Base-by-base conservation (phyloP, 2,329 filamentous ascomycete species). In the Claviceps sp. region DNA sequence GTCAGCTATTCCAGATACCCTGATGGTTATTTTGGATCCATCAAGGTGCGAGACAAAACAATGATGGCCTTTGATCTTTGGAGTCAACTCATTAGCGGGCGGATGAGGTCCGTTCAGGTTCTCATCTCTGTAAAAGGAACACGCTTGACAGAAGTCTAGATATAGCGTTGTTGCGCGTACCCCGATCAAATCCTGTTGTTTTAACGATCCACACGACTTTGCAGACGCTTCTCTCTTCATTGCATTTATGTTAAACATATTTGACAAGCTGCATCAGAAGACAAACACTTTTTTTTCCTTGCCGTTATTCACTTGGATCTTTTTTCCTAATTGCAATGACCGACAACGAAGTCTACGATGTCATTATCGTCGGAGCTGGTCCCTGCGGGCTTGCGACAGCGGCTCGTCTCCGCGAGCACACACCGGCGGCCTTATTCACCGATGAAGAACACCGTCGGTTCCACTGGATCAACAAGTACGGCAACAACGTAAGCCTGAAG, bases 381-480 rank as follows among this genome's bases (percentile, higher is more conserved):
- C 85, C 86, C 4, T 85, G 81, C 56, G 85, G 86, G 4, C 79
- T 91, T 3, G 85, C 84, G 5, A 78, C 85, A 5, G 85, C 87
- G 8, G 80, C 85, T 1, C 77, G 86, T 4, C 74, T 91, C 1
- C 76, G 78, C 43, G 86, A 91, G 65, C 73, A 76, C 51, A 85
- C 84, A 0, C 86, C 86, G 0, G 86, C 83, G 0, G 85, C 86
- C 1, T 79, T 89, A 50, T 91, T 91, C 66, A 90, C 86, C 0
- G 86, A 91, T 61, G 85, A 87, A 57, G 87, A 91, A 61, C 86
- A 91, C 60, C 80, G 83, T 43, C 76, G 86, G n/a, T 91, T 86
- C 62, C 80, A 86, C 64, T 89, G 85, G 83, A 82, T 88, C 52
- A 75, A 75, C 52, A 83, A 81, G 52, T 78, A 87, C 60, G 75